Evolutionary conservation across 345 rosid genomes (phyloP), one percentile per base, ranked within the genome.

Genomic region (Eucalyptus marginata): DNA sequence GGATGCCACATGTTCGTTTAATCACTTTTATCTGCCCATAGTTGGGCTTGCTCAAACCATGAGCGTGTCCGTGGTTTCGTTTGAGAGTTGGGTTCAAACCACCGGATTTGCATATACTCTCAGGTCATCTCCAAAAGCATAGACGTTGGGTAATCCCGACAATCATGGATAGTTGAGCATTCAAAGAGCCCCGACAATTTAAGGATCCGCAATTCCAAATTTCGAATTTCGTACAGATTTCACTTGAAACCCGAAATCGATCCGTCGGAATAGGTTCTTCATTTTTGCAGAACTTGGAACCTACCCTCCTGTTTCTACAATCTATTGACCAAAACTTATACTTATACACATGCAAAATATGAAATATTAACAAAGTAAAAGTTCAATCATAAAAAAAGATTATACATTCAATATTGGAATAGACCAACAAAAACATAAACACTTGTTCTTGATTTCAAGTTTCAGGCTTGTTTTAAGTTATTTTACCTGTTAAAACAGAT

Each of bases 201-300:
- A 52, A 20, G 25, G 2, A 52, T 20, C 10, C 5, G 15, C 10
- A 1, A 18, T 18, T 52, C 1, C 24, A 52, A 52, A 18, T 52
- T 18, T 52, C 10, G 2, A 52, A 18, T 52, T 18, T 52, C 10
- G 2, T 25, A 58, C 7, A 24, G 1, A 12, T 51, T 51, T 1
- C 54, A 16, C 3, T 50, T 14, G 7, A 0, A 51, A 51, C 8
- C 3, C 2, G 8, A 51, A 51, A 51, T 51, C 8, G 2, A 51
- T 17, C 2, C 0, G 1, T 51, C 2, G 17, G 1, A 51, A 17
- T 1, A 1, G 4, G 1, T 51, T 51, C 22, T 52, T 52, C 10
- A 18, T 18, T 0, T 18, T 52, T 7, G n/a, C 4, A 9, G 4
- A 18, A 52, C 4, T 52, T 0, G 0, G 0, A 52, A 52, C 2